Conservation (phyloP, 768 basidiomycete species). For the Russula sp. region DNA sequence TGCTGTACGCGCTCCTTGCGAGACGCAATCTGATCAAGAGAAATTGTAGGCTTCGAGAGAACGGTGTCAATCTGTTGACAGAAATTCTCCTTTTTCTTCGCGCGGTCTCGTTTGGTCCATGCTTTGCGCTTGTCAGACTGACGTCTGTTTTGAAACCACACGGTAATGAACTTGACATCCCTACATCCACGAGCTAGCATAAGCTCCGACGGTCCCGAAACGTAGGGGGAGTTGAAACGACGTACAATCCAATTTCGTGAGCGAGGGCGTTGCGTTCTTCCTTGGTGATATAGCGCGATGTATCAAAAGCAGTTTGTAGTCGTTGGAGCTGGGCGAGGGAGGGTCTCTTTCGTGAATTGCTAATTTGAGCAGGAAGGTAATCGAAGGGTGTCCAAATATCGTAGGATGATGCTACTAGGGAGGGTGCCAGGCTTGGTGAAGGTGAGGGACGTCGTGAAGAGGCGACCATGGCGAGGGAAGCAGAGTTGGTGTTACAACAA, state of each 20-base stretch:
- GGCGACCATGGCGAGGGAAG: not conserved
- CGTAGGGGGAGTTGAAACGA: not conserved
- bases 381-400: not conserved
- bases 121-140: conserved; percentile 21
- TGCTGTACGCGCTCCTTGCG: conserved; percentile 36
- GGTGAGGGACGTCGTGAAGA: not conserved
- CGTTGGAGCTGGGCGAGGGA: conserved; percentile 8
- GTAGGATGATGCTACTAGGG: not conserved
- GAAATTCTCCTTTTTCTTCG: conserved; percentile 14
- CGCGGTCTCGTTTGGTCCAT: conserved; percentile 20
- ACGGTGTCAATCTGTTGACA: conserved; percentile 17
- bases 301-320: conserved; percentile 8
- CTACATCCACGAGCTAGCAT: not conserved
- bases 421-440: conserved; percentile 5
- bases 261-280: conserved; percentile 10
- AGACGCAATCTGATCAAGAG: conserved; percentile 54
- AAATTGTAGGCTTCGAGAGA: conserved; percentile 24
- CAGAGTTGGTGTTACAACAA: conserved; percentile 3
- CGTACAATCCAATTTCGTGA: conserved; percentile 6
- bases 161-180: conserved; percentile 19
- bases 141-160: conserved; percentile 21
- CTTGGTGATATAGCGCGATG: conserved; percentile 9
- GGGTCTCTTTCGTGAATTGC: conserved; percentile 6
- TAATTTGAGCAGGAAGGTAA: not conserved
- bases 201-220: not conserved